These are phyloP conservation scores for Gossypium arboreum DNA, from an alignment of 345 rosid species.

Conservation along the genomic window DNA sequence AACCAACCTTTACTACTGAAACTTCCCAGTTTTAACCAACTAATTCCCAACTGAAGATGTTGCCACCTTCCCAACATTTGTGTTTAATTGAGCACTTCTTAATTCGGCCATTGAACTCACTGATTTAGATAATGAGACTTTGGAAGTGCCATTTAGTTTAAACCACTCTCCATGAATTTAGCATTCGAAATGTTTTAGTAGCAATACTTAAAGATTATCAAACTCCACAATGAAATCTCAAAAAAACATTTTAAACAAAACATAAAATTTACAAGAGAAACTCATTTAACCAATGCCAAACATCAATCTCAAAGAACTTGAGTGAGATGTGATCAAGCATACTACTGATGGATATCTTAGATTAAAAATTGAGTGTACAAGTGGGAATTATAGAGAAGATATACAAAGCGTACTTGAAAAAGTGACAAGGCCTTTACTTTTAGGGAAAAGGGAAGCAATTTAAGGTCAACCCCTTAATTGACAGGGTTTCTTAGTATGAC, in stretches of 20 bases:
- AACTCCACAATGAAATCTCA: not conserved
- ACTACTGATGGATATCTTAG: not conserved
- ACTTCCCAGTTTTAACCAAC: too few species aligned
- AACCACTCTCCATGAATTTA: too few species aligned
- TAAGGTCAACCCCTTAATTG: conserved; percentile 95
- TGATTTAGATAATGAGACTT: too few species aligned
- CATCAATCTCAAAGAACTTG: not conserved
- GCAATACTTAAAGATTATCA: not conserved
- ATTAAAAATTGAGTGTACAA: not conserved
- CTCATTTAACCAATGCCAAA: not conserved
- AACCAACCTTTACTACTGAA: too few species aligned
- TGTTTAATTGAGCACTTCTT: too few species aligned
- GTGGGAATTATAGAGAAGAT: not conserved
- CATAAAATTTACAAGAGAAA: not conserved
- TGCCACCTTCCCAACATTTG: too few species aligned
- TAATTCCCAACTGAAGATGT: too few species aligned
- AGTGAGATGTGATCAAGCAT: not conserved
- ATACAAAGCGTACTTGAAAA: conserved; percentile 56
- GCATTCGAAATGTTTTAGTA: not conserved
- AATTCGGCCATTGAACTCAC: too few species aligned
- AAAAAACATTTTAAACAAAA: not conserved
- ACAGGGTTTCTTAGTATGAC: conserved; percentile 66
- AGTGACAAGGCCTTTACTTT: conserved; percentile 78
- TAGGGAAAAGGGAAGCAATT: conserved; percentile 45
- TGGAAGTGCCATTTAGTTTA: too few species aligned